A percentile compares a stretch with the other conserved stretches of the same genome.
Conservation (phyloP, 371 early-diverging fungal genomes). For the Chytridium lagenaria region DNA sequence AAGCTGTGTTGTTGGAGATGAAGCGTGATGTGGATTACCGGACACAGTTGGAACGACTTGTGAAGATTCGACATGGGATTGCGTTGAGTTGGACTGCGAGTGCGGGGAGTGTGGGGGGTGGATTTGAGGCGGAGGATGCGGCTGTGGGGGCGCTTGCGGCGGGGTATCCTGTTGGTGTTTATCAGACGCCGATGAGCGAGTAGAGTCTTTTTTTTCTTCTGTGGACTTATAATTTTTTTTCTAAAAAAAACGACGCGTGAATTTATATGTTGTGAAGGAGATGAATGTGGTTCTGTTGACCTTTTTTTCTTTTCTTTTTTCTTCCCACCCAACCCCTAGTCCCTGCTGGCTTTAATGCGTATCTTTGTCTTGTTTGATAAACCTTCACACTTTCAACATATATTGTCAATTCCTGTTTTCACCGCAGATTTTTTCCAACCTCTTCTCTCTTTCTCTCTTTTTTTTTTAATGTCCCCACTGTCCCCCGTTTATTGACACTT, state of each 20-base stretch:
- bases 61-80: constrained; percentile 8
- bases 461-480: no score
- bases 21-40: constrained; percentile 39
- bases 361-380: neutral
- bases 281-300: no score
- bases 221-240: no score
- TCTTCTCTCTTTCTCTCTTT: no score
- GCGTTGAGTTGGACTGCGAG: neutral
- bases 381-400: no score
- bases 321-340: no score
- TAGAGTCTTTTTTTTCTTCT: no score
- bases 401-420: no score
- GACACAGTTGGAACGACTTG: constrained; percentile 31
- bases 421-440: no score
- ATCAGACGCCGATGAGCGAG: constrained; percentile 19
- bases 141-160: neutral
- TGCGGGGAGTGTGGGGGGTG: neutral
- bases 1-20: constrained; percentile 50
- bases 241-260: no score
- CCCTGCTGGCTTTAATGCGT: neutral
- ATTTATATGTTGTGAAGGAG: no score
- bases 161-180: neutral
- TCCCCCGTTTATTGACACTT: no score
- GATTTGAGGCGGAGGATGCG: neutral
- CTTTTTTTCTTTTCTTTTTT: neutral